Base-by-base conservation (phyloP, 371 early-diverging fungal species). In the Phascolomyces articulosus region DNA sequence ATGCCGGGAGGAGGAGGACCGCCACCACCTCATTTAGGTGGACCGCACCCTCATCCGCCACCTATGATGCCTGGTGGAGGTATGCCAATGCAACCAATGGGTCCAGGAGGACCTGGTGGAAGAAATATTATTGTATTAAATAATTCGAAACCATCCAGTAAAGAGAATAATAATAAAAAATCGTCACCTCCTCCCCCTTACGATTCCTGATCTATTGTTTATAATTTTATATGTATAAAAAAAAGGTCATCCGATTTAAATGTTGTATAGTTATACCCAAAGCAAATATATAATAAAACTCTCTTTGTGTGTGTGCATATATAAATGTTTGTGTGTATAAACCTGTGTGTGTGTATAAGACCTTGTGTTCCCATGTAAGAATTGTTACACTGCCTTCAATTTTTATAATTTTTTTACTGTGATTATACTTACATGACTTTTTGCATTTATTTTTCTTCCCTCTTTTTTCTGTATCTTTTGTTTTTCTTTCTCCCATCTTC, bases 111-210 rank as follows among this genome's bases (percentile, higher is more conserved):
- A 0, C 24, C 51, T 3, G 23, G n/a, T 24, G 51, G 51, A 0
- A 62, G 65, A 11, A 70, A 73, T 28, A 54, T 73, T 24, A 69
- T 73, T 55, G 69, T 73, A 2, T 55, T 73, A 15, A 65, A 68
- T 29, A 72, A 72, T 41, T 51, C 64, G 56, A 64, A 67, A 28
- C 72, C 72, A 9, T 47, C 58, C 6, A 13, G 47, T 31, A 47
- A 62, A 20, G 55, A 66, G n/a, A n/a, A n/a, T 16, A 56, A 21
- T 6, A 41, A 28, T 59, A 31, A 48, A 40, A 65, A 53, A 20
- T 10, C n/a, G 10, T 31, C 10, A 4, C 8, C 56, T 18, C 38
- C 56, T 38, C 38, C 56, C 8, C 56, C 56, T 13, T 51, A 51
- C 23, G 51, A n/a, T 51, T 24, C 51, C 23, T 51, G 51, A 51